Base-by-base conservation (phyloP, 2,329 filamentous ascomycete genomes). In the Lithohypha guttulata region DNA sequence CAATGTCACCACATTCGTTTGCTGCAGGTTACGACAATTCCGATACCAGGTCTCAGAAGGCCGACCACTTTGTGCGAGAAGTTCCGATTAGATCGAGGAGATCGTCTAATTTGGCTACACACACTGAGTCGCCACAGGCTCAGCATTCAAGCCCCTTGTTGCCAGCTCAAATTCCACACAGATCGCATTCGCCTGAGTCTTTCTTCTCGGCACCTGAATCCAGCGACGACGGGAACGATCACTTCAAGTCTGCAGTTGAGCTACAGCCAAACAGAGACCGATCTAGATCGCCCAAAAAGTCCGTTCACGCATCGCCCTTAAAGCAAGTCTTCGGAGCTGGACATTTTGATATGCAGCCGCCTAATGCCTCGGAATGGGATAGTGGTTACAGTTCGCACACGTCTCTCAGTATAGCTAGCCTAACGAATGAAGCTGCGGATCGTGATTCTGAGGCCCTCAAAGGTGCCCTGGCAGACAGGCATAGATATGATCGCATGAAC, bases 381-480 rank as follows among this genome's bases (percentile, higher is more conserved):
- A 51, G 47, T 39, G 51, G 51, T 15, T 53, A 53, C 42, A 49
- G 47, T 39, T 53, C 51, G 10, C 44, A 37, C 23, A 42, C 38
- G 17, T 53, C 51, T 7, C 34, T 51, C 10, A 39, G 41, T 27
- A 15, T 19, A 3, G 19, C 41, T 14, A 30, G 13, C n/a, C 25
- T 43, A 9, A 33, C 42, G 13, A 43, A 32, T 17, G 32, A 21
- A 15, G 4, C 4, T 9, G 9, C 14, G 9, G 14, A 19, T 10
- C 3, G 14, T 19, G 17, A 21, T 15, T 4, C 6, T 10, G n/a
- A 19, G n/a, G 26, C 20, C 19, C 14, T 18, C 9, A 14, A 9
- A 3, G 8, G 14, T 4, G n/a, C n/a, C n/a, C n/a, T n/a, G n/a
- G n/a, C n/a, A 4, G 18, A 17, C 11, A 39, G 19, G n/a, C 35